Percentiles rank a stretch among this genome's conserved stretches.
Conservation (phyloP, 306 rosid genomes). For the Citrullus amarus region DNA sequence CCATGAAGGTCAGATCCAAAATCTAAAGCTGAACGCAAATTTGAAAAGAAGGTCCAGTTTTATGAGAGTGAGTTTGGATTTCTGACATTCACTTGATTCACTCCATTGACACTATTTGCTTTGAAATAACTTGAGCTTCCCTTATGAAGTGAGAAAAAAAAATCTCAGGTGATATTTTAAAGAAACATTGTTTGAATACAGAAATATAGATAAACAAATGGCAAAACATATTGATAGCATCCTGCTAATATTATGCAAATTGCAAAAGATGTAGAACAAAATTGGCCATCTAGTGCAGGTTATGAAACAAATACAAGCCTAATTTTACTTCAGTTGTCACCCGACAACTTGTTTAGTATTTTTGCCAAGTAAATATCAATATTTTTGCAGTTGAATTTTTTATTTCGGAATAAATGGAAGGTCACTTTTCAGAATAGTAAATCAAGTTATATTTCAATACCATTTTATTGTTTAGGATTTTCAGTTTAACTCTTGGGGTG, state of each 20-base stretch:
- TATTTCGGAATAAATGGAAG: background rate
- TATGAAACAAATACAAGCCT: background rate
- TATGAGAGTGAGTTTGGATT: slow-evolving; percentile 2
- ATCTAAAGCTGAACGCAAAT: background rate
- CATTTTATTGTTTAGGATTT: background rate
- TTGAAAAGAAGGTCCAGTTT: slow-evolving; percentile 5
- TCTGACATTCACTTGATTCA: background rate
- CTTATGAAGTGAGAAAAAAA: too few species aligned
- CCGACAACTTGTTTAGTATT: background rate
- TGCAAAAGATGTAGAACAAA: background rate
- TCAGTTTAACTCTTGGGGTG: too few species aligned
- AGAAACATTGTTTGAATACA: background rate
- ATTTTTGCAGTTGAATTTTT: background rate
- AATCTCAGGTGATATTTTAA: too few species aligned
- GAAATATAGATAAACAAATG: background rate
- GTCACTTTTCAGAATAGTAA: background rate
- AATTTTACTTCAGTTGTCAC: background rate
- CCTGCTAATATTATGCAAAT: background rate
- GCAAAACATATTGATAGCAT: background rate
- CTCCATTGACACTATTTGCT: background rate
- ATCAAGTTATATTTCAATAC: background rate
- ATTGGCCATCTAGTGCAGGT: background rate
- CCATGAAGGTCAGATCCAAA: background rate
- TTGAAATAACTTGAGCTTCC: background rate
- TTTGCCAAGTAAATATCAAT: background rate